A percentile compares a stretch with the other conserved stretches of the same genome.
phyloP scores from a whole-genome alignment of 176 grass and related monocot species.

The Carex kokanica region DNA sequence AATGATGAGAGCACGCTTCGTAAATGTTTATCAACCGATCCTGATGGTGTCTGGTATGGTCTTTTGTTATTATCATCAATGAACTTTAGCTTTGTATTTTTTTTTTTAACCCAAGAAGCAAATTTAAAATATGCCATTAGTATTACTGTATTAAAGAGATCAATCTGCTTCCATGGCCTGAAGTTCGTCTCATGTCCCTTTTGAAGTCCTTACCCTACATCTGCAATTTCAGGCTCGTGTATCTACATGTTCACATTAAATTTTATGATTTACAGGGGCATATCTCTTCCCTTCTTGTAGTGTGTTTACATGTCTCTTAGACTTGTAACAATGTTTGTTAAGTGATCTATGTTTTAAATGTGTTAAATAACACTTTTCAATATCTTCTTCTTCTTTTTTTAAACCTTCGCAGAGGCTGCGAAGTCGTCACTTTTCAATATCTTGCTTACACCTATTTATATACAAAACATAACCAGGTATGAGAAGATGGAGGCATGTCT shows the following conservation, averaged over 20 bases:
- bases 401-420: too few species aligned
- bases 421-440: background rate
- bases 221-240: background rate
- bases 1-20: slow-evolving; percentile 53
- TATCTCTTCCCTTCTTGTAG: background rate
- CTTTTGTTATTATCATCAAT: slow-evolving; percentile 3
- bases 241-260: background rate
- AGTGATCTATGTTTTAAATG: background rate
- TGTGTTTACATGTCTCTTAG: background rate
- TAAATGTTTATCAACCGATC: slow-evolving; percentile 65
- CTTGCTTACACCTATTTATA: slow-evolving; percentile 4
- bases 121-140: background rate
- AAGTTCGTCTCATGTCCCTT: background rate
- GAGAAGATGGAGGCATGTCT: slow-evolving; percentile 78
- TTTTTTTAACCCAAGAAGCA: background rate
- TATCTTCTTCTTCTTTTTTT: background rate
- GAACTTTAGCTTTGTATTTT: background rate
- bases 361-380: background rate
- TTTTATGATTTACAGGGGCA: background rate
- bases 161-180: background rate
- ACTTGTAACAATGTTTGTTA: background rate
- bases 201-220: background rate
- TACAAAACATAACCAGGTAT: slow-evolving; percentile 42
- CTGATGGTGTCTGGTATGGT: slow-evolving; percentile 84
- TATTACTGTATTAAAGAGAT: background rate